Conservation (phyloP, 2,329 filamentous ascomycete genomes). For the Cercospora sesami region DNA sequence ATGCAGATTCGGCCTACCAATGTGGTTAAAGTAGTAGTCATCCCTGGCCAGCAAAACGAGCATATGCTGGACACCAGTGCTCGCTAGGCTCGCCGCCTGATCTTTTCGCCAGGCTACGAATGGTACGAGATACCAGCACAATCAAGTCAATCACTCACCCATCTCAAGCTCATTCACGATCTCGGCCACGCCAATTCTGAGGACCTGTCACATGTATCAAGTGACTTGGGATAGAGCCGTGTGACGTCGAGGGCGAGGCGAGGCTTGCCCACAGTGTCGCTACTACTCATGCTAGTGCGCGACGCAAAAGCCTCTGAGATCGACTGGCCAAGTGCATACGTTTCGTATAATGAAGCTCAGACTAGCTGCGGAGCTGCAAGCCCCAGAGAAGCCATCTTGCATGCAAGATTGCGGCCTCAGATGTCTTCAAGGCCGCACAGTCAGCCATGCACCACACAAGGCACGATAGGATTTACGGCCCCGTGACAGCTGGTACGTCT, state of each 20-base stretch:
- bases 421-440: slow-evolving; percentile 4
- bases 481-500: slow-evolving; percentile 10
- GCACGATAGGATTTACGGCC: not conserved
- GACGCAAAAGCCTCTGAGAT: not conserved
- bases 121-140: not conserved
- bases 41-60: not conserved
- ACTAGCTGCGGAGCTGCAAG: not conserved
- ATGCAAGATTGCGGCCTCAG: slow-evolving; percentile 13
- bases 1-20: not conserved
- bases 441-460: not conserved
- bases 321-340: not conserved
- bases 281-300: not conserved
- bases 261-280: not conserved
- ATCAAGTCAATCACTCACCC: not conserved
- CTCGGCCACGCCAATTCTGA: not conserved
- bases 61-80: not conserved
- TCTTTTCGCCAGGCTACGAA: not conserved
- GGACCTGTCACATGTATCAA: not conserved
- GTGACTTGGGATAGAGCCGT: not conserved
- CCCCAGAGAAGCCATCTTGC: not conserved
- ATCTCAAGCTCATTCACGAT: not conserved
- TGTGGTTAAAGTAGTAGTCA: not conserved
- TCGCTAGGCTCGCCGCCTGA: not conserved
- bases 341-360: not conserved
- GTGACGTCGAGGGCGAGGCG: not conserved